A percentile compares a stretch with the other conserved stretches of the same genome.
phyloP scores from a whole-genome alignment of 257 asterid species.

The Ilex asprella region DNA sequence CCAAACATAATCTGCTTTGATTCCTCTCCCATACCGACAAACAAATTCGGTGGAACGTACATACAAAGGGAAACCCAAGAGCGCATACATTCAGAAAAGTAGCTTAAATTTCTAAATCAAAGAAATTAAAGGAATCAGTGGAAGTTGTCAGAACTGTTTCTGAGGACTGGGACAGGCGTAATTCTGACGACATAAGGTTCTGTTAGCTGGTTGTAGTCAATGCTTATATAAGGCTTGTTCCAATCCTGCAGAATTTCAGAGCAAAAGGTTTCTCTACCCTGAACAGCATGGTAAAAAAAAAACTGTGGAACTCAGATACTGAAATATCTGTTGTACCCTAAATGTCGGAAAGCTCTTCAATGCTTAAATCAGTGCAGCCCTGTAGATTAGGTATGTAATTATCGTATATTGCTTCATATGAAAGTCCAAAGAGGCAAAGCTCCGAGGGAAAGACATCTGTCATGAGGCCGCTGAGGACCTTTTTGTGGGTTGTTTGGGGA shows the following conservation, averaged over 20 bases:
- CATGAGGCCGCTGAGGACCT: constrained; percentile 83
- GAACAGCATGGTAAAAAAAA: constrained; percentile 54
- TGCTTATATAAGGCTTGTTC: constrained; percentile 72
- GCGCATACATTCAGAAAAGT: constrained; percentile 39
- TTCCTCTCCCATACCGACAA: constrained; percentile 48
- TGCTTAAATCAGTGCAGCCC: constrained; percentile 92
- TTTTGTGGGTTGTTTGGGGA: constrained; percentile 83
- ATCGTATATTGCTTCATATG: constrained; percentile 80
- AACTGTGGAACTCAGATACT: constrained; percentile 83
- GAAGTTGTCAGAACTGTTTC: constrained; percentile 45
- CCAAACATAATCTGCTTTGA: constrained; percentile 66
- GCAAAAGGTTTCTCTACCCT: constrained; percentile 82
- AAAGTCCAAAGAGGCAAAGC: constrained; percentile 49
- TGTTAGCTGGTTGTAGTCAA: constrained; percentile 69
- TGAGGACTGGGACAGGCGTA: constrained; percentile 78
- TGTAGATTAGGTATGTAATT: constrained; percentile 88
- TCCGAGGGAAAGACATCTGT: constrained; percentile 49
- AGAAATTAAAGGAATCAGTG: constrained; percentile 40
- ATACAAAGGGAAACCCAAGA: constrained; percentile 29
- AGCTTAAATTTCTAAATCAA: constrained; percentile 35
- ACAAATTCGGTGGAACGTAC: constrained; percentile 60
- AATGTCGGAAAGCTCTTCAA: constrained; percentile 80
- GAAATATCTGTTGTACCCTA: constrained; percentile 69
- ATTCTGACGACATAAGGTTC: constrained; percentile 83
- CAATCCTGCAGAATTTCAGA: constrained; percentile 61